phyloP scores from a whole-genome alignment of 1,284 basidiomycete species.

The Ganoderma lucidum region DNA sequence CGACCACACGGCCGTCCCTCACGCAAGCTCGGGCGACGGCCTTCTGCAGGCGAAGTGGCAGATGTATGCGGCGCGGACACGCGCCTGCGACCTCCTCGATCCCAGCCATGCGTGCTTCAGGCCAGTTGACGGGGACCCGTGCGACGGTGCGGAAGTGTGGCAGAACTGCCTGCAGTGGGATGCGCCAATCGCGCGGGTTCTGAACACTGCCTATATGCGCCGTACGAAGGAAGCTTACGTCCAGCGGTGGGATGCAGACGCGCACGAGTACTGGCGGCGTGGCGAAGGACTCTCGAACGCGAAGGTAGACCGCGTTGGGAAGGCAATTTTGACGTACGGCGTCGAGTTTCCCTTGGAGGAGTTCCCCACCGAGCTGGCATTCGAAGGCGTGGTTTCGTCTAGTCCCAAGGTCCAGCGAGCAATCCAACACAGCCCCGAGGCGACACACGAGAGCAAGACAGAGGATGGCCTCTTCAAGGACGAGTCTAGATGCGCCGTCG shows the following conservation, averaged over 20 bases:
- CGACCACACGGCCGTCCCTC: not conserved
- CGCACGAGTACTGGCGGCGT: not conserved
- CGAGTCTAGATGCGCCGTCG: not conserved
- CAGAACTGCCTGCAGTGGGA: conserved; percentile 1
- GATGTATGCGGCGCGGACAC: not conserved
- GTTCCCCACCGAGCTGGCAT: not conserved
- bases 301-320: not conserved
- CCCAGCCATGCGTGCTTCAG: not conserved
- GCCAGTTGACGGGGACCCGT: not conserved
- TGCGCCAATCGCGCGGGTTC: not conserved
- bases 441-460: not conserved
- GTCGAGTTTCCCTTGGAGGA: not conserved
- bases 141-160: not conserved
- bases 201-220: not conserved
- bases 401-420: not conserved
- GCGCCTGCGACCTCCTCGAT: not conserved
- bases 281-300: not conserved
- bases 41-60: not conserved
- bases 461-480: not conserved
- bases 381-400: not conserved
- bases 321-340: not conserved
- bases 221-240: not conserved
- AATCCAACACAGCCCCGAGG: not conserved
- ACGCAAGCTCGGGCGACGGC: not conserved
- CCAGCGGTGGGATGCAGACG: not conserved